Evolutionary conservation across 805 yeast genomes (phyloP).

Genomic region (Candida odintsovae): DNA sequence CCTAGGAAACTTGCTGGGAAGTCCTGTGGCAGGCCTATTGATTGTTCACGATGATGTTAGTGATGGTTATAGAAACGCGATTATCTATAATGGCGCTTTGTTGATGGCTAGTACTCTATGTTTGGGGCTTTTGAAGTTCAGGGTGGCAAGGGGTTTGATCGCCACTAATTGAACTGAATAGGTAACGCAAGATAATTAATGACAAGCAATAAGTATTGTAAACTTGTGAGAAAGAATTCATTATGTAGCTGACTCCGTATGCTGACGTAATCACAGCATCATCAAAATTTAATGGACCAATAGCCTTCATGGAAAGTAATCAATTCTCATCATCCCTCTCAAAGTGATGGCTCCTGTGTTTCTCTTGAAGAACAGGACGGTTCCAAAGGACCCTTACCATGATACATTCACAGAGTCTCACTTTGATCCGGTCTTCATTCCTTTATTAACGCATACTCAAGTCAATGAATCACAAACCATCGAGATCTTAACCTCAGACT

Average conservation of each 20-base stretch:
- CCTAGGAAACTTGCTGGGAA: conserved; percentile 28
- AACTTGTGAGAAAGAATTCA: too few relatives aligned
- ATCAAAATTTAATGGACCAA: background rate
- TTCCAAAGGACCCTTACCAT: conserved; percentile 63
- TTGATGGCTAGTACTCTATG: conserved; percentile 4
- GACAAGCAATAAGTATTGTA: too few relatives aligned
- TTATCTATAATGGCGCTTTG: conserved; percentile 25
- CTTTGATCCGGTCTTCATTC: conserved; percentile 53
- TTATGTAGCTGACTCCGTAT: too few relatives aligned
- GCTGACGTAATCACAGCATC: too few relatives aligned
- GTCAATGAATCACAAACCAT: conserved; percentile 41
- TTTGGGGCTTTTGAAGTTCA: conserved; percentile 1
- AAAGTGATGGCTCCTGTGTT: conserved; percentile 30
- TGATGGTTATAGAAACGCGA: conserved; percentile 22
- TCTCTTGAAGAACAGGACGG: conserved; percentile 66
- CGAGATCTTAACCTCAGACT: conserved; percentile 35
- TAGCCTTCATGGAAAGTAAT: background rate
- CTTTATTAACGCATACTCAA: conserved; percentile 64
- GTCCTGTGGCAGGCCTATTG: conserved; percentile 31
- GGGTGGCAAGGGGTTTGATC: background rate
- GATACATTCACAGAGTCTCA: conserved; percentile 31
- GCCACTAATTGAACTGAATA: background rate
- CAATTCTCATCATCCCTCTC: background rate
- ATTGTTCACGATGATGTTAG: conserved; percentile 13
- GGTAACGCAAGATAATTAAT: too few relatives aligned